These are phyloP conservation scores for Pseudogymnoascus verrucosus DNA, from an alignment of 2,329 filamentous ascomycete genomes.

Conservation along the genomic window DNA sequence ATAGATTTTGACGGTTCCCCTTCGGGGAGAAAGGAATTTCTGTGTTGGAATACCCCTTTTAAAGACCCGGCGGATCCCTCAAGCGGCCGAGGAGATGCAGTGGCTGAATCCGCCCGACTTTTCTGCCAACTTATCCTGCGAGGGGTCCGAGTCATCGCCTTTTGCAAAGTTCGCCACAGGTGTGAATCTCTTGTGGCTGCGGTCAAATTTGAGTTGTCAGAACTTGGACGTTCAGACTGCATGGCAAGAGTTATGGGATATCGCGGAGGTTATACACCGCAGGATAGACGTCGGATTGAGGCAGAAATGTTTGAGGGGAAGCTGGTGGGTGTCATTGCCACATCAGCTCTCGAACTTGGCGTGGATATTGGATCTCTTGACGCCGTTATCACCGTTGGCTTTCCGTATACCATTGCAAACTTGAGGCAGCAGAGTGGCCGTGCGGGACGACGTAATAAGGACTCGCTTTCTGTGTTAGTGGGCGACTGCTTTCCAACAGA, in stretches of 20 bases:
- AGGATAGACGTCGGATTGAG: conserved; percentile 83
- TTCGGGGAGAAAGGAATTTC: conserved; percentile 83
- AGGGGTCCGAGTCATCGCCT: conserved; percentile 86
- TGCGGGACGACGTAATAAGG: conserved; percentile 84
- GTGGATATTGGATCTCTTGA: conserved; percentile 93
- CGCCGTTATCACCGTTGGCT: conserved; percentile 87
- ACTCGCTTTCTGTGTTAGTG: conserved; percentile 82
- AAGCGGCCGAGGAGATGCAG: conserved; percentile 74
- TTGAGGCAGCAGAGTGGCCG: conserved; percentile 89
- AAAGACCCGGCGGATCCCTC: conserved; percentile 82
- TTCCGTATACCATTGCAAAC: conserved; percentile 93
- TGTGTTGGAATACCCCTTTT: conserved; percentile 97
- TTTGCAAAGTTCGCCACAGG: conserved; percentile 78
- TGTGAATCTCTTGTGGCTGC: conserved; percentile 79
- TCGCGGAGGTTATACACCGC: conserved; percentile 85
- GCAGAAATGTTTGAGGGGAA: conserved; percentile 96
- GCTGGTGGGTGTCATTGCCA: conserved; percentile 86
- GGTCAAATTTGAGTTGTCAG: conserved; percentile 68
- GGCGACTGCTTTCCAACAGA: conserved; percentile 87
- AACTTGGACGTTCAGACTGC: conserved; percentile 66
- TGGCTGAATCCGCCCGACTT: conserved; percentile 78
- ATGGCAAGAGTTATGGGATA: conserved; percentile 86
- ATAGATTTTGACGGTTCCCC: conserved; percentile 91
- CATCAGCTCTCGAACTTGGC: conserved; percentile 84
- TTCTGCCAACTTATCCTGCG: conserved; percentile 85